Percentiles rank a stretch among this genome's conserved stretches.
Evolutionary conservation across 2,329 filamentous ascomycete genomes (phyloP).

Genomic region (Rutstroemia sp.): DNA sequence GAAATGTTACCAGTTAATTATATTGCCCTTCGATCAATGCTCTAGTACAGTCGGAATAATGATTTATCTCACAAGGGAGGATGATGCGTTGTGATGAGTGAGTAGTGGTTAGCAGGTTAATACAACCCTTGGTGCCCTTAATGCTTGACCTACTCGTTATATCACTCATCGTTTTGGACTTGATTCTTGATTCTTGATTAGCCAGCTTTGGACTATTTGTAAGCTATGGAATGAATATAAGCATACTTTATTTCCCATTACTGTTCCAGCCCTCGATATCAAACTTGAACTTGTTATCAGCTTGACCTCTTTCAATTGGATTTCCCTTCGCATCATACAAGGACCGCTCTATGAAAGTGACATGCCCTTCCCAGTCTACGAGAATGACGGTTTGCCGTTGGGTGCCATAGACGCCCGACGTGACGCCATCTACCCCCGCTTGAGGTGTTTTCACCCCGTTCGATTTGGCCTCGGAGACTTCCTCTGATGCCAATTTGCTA

Average conservation of each 20-base stretch:
- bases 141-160: too few species aligned
- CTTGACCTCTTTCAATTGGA: slow-evolving; percentile 43
- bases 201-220: not conserved
- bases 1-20: too few species aligned
- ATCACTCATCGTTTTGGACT: too few species aligned
- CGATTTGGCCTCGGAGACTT: slow-evolving; percentile 31
- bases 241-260: slow-evolving; percentile 20
- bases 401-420: slow-evolving; percentile 56
- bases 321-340: slow-evolving; percentile 54
- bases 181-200: too few species aligned
- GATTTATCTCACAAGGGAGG: too few species aligned
- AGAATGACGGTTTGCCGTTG: slow-evolving; percentile 57
- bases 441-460: slow-evolving; percentile 31
- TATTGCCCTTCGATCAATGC: too few species aligned
- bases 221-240: slow-evolving; percentile 16
- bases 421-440: slow-evolving; percentile 36
- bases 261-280: slow-evolving; percentile 41
- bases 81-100: too few species aligned
- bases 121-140: too few species aligned
- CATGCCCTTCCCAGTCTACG: slow-evolving; percentile 56
- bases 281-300: slow-evolving; percentile 50
- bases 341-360: slow-evolving; percentile 51
- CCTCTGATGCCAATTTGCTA: slow-evolving; percentile 10
- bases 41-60: too few species aligned
- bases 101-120: too few species aligned